Evolutionary conservation across 352 stramenopile species (phyloP).

Genomic region (Phytopythium kandeliae): DNA sequence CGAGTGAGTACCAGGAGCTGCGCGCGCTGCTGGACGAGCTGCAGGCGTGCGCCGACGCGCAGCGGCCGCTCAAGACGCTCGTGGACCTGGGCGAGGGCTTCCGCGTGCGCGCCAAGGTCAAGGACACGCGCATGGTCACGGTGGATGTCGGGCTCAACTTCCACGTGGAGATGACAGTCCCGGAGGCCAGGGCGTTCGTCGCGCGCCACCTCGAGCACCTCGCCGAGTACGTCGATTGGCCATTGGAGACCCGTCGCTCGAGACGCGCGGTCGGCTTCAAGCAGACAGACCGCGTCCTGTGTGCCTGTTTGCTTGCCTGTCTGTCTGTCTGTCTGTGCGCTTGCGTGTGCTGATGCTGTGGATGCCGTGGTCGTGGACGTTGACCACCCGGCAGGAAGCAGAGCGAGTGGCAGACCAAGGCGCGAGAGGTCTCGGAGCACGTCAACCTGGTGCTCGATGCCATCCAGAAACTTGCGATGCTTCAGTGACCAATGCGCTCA

Average conservation of each 20-base stretch:
- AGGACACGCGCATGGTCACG: slow-evolving; percentile 47
- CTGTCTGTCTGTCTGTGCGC: too few relatives aligned
- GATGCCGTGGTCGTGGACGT: neutral
- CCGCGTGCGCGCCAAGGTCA: slow-evolving; percentile 64
- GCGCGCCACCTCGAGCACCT: slow-evolving; percentile 43
- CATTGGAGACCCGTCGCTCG: neutral
- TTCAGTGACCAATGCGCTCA: slow-evolving; percentile 21
- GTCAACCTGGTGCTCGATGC: slow-evolving; percentile 70
- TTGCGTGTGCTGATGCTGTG: neutral
- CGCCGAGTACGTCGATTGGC: slow-evolving; percentile 35
- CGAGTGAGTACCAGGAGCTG: slow-evolving; percentile 63
- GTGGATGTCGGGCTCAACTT: slow-evolving; percentile 73
- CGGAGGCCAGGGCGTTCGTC: slow-evolving; percentile 55
- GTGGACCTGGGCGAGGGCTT: slow-evolving; percentile 72
- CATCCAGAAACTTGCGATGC: slow-evolving; percentile 65
- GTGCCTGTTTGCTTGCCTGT: too few relatives aligned
- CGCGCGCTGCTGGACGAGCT: slow-evolving; percentile 39
- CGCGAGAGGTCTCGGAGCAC: slow-evolving; percentile 59
- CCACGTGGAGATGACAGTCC: slow-evolving; percentile 72
- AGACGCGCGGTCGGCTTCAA: too few relatives aligned
- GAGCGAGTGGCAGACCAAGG: slow-evolving; percentile 63
- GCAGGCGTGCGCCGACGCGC: slow-evolving; percentile 2
- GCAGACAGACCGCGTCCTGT: too few relatives aligned
- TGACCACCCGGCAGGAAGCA: slow-evolving; percentile 31
- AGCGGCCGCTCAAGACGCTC: slow-evolving; percentile 31